Conservation (phyloP, 2,329 filamentous ascomycete genomes). For the Mollisiaceae sp. region DNA sequence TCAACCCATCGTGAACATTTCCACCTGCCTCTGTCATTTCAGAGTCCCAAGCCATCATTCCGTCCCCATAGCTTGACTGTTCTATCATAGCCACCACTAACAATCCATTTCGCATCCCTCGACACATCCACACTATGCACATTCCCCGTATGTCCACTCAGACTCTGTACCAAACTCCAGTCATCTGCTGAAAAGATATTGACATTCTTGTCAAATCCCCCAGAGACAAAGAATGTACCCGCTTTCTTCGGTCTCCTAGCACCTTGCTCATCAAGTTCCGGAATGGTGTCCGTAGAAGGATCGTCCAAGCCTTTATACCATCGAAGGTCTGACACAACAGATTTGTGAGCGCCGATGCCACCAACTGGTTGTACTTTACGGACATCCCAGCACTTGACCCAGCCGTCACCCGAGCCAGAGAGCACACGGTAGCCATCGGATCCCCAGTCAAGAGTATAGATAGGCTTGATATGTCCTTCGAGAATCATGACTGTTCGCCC, state of each 20-base stretch:
- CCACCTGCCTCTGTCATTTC: constrained; percentile 9
- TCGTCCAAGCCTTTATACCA: constrained; percentile 93
- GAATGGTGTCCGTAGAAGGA: constrained; percentile 63
- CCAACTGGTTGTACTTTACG: constrained; percentile 84
- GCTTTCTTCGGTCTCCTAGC: constrained; percentile 77
- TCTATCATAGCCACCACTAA: constrained; percentile 90
- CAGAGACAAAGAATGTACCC: constrained; percentile 88
- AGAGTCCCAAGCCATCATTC: constrained; percentile 70
- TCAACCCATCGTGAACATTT: neutral
- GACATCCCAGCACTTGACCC: constrained; percentile 98
- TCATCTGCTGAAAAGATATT: constrained; percentile 97
- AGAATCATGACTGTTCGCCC: constrained; percentile 95
- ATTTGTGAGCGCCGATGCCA: constrained; percentile 87
- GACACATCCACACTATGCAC: constrained; percentile 91
- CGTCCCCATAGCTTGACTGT: constrained; percentile 96
- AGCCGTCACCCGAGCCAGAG: constrained; percentile 91
- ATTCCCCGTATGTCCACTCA: constrained; percentile 90
- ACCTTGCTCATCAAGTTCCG: constrained; percentile 69
- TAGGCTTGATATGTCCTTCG: constrained; percentile 85
- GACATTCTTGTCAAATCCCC: constrained; percentile 93
- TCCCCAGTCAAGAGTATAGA: constrained; percentile 92
- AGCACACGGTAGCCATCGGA: constrained; percentile 89
- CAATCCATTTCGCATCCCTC: constrained; percentile 86
- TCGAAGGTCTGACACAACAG: constrained; percentile 87
- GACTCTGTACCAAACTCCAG: constrained; percentile 85